Base-by-base conservation (phyloP, 805 yeast genomes). In the Ogataea corticis region DNA sequence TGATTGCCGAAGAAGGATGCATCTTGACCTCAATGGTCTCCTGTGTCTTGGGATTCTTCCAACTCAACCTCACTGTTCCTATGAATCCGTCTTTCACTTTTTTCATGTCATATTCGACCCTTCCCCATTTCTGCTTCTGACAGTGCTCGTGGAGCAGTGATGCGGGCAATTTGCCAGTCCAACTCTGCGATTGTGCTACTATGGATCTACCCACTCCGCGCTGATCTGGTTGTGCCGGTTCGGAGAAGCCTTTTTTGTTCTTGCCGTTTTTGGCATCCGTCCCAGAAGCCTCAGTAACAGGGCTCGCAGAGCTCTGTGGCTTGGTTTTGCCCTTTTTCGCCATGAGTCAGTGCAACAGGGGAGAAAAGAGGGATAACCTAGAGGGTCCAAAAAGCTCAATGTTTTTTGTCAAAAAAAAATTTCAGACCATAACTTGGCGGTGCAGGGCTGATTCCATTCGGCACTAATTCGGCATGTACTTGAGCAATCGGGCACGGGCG, bases 121-220 rank as follows among this genome's bases (percentile, higher is more conserved):
- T 84, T 47, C 83, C 85, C 99, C 99, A 92, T 65, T 89, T 88
- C 48, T 78, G 81, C 61, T 84, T 86, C 62, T 88, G 97, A 51
- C 94, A 86, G 52, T 82, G 84, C 59, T 92, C 99, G 58, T 88
- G 88, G 4, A 92, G 73, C 14, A 92, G 66, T 0, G 94, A 82
- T 2, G 87, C 89, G 0, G 99, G 98, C 13, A 92, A 71, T 57
- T 92, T 92, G 1, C 99, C 99, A 0, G 97, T 90, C 97, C 97
- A 90, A 23, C 92, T 88, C 36, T 82, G 69, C 30, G 85, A 77
- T 13, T 85, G 83, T 0, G 86, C 76, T 0, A 82, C 85, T n/a
- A 74, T 66, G 23, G 76, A 62, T 52, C 82, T 59, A 1, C 61
- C 60, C 12, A 42, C 47, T 15, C 44, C 48, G 38, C 62, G 50